Base-by-base conservation (phyloP, 495 filamentous ascomycete genomes). In the Aspergillus saccharolyticus region DNA sequence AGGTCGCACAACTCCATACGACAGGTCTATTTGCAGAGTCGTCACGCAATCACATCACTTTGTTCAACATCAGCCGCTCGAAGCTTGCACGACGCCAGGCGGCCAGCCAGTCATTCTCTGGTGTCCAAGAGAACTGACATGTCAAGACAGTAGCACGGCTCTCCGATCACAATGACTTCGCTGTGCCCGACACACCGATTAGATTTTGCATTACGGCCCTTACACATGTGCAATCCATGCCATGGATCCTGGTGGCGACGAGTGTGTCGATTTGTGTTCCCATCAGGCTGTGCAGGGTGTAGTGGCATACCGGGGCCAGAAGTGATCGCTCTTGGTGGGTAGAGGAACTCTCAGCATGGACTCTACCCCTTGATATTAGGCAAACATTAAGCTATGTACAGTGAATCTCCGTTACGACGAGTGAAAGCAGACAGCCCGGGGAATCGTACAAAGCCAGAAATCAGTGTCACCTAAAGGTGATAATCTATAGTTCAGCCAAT, bases 201-300 rank as follows among this genome's bases (percentile, higher is more conserved):
- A 10, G 63, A 52, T 15, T 65, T 55, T 44, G 64, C 66, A 55
- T 58, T 63, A 43, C 62, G 61, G 33, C 66, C 33, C 64, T 45
- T 65, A 62, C 22, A 69, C 62, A 56, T 69, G 66, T 12, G 62
- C 60, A 21, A 65, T 59, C 62, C 66, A 69, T 43, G 59, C 66
- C 22, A 48, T 53, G 18, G 66, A 65, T 0, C 64, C 66, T 16
- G 63, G 55, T 10, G 59, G 63, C 1, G 62, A 68, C n/a, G 57
- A 65, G 58, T 66, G 63, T 19, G 68, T 60, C 42, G 67, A 57
- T 62, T 66, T 17, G n/a, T 46, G 12, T 17, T 17, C 16, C 42
- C 39, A 43, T 60, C 42, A 59, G 49, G 20, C 8, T 18, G 17
- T 17, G 9, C 25, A 9, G 25, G 9, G 25, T 28, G 9, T 9